A percentile compares a stretch with the other conserved stretches of the same genome.
Evolutionary conservation across 768 basidiomycete genomes (phyloP).

Genomic region (Tephrocybe sp.): DNA sequence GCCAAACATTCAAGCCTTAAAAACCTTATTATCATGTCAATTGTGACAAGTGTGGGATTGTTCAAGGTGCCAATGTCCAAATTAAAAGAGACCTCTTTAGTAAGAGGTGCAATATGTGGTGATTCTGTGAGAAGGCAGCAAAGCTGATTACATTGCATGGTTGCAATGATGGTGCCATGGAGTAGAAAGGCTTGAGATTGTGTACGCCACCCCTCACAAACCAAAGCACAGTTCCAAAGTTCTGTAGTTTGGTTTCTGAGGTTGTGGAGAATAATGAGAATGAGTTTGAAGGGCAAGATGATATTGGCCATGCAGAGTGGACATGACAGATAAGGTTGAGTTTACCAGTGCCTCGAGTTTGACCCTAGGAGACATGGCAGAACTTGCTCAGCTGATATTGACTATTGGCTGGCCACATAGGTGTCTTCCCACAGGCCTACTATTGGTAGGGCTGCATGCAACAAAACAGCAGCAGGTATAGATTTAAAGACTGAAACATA

Average conservation of each 20-base stretch:
- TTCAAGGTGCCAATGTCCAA: neutral
- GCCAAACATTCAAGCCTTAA: constrained; percentile 5
- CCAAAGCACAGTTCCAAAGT: constrained; percentile 8
- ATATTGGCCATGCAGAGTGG: neutral
- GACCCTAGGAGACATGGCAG: neutral
- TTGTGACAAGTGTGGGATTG: neutral
- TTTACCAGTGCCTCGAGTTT: too few species aligned
- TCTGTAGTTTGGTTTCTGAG: constrained; percentile 1
- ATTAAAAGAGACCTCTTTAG: constrained; percentile 4
- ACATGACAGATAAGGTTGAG: neutral
- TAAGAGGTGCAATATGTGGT: neutral
- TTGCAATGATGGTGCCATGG: neutral
- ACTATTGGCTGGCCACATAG: neutral
- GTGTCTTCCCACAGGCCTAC: neutral
- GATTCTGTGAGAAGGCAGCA: neutral
- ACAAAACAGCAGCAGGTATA: too few species aligned
- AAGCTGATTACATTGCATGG: constrained; percentile 9
- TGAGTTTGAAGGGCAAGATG: constrained; percentile 3
- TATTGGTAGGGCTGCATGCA: neutral
- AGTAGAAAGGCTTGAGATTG: constrained; percentile 10
- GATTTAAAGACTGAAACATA: too few species aligned
- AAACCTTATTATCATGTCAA: neutral
- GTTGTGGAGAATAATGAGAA: constrained; percentile 6
- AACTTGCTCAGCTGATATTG: neutral
- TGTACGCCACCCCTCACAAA: constrained; percentile 9